phyloP scores from a whole-genome alignment of 495 filamentous ascomycete genomes.

The Penicillium ucsense region DNA sequence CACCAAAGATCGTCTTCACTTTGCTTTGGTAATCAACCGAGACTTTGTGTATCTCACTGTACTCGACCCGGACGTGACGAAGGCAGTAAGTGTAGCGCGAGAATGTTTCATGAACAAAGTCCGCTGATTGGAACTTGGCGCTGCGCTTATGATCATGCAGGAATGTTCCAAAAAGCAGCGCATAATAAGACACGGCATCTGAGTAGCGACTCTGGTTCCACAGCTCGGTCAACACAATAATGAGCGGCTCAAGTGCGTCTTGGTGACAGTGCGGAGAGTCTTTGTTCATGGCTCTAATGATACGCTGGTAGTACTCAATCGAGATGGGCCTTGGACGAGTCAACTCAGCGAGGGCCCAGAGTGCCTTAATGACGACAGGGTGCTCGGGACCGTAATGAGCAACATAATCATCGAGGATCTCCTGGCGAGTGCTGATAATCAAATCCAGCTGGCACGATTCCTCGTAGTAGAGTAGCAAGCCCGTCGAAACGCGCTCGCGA shows the following conservation, averaged over 20 bases:
- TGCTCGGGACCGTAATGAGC: slow-evolving; percentile 22
- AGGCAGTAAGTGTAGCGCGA: slow-evolving; percentile 25
- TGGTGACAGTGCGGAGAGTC: slow-evolving; percentile 20
- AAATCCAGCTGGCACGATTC: slow-evolving; percentile 25
- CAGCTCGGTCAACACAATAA: slow-evolving; percentile 30
- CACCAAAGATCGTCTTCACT: slow-evolving; percentile 22
- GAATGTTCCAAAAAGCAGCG: slow-evolving; percentile 24
- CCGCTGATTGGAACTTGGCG: slow-evolving; percentile 20
- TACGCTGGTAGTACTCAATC: slow-evolving; percentile 30
- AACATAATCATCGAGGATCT: slow-evolving; percentile 23
- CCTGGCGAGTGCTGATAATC: slow-evolving; percentile 20
- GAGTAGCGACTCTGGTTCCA: slow-evolving; percentile 26
- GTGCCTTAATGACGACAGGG: slow-evolving; percentile 22
- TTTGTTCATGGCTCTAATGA: slow-evolving; percentile 26
- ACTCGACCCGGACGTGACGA: slow-evolving; percentile 20
- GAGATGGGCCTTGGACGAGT: slow-evolving; percentile 23
- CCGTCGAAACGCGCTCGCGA: slow-evolving; percentile 16
- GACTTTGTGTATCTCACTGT: slow-evolving; percentile 23
- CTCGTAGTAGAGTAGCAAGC: slow-evolving; percentile 22
- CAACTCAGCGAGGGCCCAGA: slow-evolving; percentile 28
- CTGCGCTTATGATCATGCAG: slow-evolving; percentile 20
- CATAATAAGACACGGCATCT: slow-evolving; percentile 23
- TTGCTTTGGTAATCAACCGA: slow-evolving; percentile 24
- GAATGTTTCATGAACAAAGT: slow-evolving; percentile 23
- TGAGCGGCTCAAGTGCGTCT: slow-evolving; percentile 25